These are phyloP conservation scores for Talaromyces sp. DNA, from an alignment of 2,329 filamentous ascomycete species.

Conservation along the genomic window DNA sequence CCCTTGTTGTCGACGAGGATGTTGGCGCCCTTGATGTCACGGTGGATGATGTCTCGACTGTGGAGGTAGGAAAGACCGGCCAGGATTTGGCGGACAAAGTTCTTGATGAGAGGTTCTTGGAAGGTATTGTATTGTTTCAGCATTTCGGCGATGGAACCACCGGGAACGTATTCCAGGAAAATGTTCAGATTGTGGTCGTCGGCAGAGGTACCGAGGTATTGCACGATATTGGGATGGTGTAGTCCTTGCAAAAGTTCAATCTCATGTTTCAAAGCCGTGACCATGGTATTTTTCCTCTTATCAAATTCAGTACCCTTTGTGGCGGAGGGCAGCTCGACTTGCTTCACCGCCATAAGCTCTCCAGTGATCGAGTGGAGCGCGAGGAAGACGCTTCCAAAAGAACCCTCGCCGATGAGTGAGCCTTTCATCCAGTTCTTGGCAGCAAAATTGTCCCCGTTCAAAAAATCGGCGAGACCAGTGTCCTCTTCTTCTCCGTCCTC, in stretches of 20 bases:
- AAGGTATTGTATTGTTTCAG: conserved; percentile 96
- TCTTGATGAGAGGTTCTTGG: conserved; percentile 86
- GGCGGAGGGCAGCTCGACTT: conserved; percentile 85
- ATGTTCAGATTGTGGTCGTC: conserved; percentile 93
- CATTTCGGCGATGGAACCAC: conserved; percentile 97
- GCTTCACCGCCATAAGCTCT: conserved; percentile 96
- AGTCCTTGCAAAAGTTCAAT: conserved; percentile 91
- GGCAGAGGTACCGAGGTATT: conserved; percentile 92
- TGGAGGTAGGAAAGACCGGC: conserved; percentile 91
- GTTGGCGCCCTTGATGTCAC: conserved; percentile 98
- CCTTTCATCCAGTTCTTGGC: conserved; percentile 99
- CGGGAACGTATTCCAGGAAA: conserved; percentile 98
- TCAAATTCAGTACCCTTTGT: conserved; percentile 75
- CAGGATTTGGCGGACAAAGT: conserved; percentile 94
- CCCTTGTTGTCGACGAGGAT: conserved; percentile 99
- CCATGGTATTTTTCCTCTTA: conserved; percentile 94
- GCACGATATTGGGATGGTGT: conserved; percentile 94
- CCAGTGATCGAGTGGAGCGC: conserved; percentile 93
- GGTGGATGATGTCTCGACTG: conserved; percentile 91
- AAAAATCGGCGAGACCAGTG: conserved; percentile 82
- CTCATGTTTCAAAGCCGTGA: conserved; percentile 93
- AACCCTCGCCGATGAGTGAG: conserved; percentile 91
- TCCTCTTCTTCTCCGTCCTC: conserved; percentile 91
- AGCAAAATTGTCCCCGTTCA: conserved; percentile 89
- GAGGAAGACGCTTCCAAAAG: conserved; percentile 92